Evolutionary conservation across 106 monocot species (phyloP).

Genomic region (Dendrobium nobile): DNA sequence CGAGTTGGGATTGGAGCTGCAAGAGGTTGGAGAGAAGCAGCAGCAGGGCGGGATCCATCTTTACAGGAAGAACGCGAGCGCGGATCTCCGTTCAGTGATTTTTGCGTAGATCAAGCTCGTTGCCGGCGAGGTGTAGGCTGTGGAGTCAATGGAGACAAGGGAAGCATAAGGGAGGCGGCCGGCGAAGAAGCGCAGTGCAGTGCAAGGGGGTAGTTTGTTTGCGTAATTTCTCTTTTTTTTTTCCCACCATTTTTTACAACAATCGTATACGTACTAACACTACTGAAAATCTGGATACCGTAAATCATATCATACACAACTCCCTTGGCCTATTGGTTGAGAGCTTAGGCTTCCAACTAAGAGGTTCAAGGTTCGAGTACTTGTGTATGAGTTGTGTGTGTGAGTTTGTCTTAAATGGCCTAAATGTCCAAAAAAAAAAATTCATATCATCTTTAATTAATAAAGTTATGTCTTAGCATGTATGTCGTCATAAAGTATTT

Average conservation of each 20-base stretch:
- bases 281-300: no score
- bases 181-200: background rate
- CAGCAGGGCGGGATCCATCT: constrained; percentile 25
- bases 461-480: no score
- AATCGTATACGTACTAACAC: no score
- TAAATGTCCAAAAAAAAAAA: no score
- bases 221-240: background rate
- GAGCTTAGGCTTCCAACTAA: no score
- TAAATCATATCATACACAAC: no score
- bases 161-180: background rate
- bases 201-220: background rate
- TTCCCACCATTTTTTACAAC: background rate
- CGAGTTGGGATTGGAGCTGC: constrained; percentile 37
- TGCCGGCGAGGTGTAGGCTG: background rate
- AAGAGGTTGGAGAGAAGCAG: constrained; percentile 45
- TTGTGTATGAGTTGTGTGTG: no score
- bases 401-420: no score
- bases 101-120: background rate
- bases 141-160: background rate
- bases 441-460: no score
- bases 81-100: background rate
- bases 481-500: no score
- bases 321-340: no score
- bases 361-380: no score
- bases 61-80: background rate